These are phyloP conservation scores for Penicillium sp. DNA, from an alignment of 2,329 filamentous ascomycete species.

Conservation along the genomic window DNA sequence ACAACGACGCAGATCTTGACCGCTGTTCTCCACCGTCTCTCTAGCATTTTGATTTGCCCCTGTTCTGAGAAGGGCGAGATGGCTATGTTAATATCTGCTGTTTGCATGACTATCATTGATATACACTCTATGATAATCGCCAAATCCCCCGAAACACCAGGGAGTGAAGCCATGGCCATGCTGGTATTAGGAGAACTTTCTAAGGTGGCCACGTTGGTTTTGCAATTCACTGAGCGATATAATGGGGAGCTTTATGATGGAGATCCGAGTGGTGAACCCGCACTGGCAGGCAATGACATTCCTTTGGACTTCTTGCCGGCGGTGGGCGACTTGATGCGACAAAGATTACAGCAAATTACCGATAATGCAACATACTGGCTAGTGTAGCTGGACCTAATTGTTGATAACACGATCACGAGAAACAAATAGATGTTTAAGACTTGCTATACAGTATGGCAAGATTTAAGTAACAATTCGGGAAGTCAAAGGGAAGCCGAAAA, in stretches of 20 bases:
- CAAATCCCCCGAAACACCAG: background rate
- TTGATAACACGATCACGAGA: too few relatives aligned
- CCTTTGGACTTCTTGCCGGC: background rate
- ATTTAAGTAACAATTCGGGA: background rate
- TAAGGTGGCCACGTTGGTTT: constrained; percentile 7
- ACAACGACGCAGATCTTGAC: background rate
- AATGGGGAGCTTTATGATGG: background rate
- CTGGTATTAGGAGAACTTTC: constrained; percentile 8
- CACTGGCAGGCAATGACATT: background rate
- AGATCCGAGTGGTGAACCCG: background rate
- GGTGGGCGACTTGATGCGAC: background rate
- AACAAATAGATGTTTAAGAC: background rate
- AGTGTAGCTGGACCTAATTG: background rate
- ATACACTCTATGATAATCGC: background rate
- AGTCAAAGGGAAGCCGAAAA: background rate
- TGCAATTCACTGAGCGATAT: constrained; percentile 11
- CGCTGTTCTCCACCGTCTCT: constrained; percentile 3
- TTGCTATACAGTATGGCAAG: background rate
- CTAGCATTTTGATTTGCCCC: constrained; percentile 6
- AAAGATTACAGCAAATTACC: constrained; percentile 4
- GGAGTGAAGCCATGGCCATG: background rate
- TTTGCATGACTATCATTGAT: constrained; percentile 10
- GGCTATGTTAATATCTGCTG: constrained; percentile 6
- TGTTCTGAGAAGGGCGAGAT: constrained; percentile 9
- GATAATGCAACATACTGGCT: background rate